phyloP scores from a whole-genome alignment of 2,329 filamentous ascomycete species.

The Fusarium lateritium region DNA sequence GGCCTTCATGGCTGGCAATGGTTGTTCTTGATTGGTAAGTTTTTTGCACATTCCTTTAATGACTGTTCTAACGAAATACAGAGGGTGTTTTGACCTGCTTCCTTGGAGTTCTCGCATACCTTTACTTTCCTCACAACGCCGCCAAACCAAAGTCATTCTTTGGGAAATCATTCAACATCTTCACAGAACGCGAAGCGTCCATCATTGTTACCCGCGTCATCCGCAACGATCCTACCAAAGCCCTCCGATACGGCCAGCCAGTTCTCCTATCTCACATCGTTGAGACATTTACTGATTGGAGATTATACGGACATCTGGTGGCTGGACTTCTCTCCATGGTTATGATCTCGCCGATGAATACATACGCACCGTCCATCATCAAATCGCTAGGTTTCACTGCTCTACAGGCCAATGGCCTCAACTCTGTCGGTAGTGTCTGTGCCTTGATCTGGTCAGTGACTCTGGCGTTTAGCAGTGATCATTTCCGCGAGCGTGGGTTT shows the following conservation, averaged over 20 bases:
- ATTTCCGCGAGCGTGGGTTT: conserved; percentile 47
- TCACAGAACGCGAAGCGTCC: conserved; percentile 45
- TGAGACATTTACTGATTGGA: conserved; percentile 49
- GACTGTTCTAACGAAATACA: conserved; percentile 3
- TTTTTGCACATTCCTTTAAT: rapidly evolving
- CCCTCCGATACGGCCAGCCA: conserved; percentile 42
- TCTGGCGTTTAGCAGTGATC: conserved; percentile 50
- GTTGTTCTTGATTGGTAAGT: conserved; percentile 51
- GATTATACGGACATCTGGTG: conserved; percentile 49
- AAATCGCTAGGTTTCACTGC: conserved; percentile 48
- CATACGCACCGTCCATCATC: conserved; percentile 51
- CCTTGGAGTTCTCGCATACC: conserved; percentile 45
- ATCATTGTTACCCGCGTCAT: conserved; percentile 51
- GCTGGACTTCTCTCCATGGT: conserved; percentile 50
- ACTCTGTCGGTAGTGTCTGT: conserved; percentile 49
- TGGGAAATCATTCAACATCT: conserved; percentile 44
- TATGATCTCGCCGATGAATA: conserved; percentile 53
- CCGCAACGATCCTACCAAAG: conserved; percentile 51
- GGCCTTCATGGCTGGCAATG: conserved; percentile 52
- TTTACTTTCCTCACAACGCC: conserved; percentile 49
- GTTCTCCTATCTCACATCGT: conserved; percentile 45
- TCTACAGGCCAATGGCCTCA: conserved; percentile 51
- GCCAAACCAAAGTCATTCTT: conserved; percentile 48
- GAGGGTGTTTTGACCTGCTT: conserved; percentile 49
- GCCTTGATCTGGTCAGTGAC: conserved; percentile 48